phyloP scores from a whole-genome alignment of 1,139 yeast genomes.

The Magnusiomyces suaveolens region DNA sequence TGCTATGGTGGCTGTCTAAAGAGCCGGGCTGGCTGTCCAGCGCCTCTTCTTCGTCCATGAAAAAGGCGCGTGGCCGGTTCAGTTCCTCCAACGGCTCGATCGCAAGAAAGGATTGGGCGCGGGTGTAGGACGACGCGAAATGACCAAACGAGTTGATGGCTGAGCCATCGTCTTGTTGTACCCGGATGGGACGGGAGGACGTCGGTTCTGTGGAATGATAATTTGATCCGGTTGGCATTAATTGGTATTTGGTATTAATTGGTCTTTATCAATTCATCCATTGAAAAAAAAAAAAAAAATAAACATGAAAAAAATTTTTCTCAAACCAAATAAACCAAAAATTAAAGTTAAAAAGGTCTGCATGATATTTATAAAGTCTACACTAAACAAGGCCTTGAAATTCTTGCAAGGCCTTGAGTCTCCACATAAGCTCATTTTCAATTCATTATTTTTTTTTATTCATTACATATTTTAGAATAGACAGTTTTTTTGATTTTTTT shows the following conservation, averaged over 20 bases:
- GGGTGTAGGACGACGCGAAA: constrained; percentile 66
- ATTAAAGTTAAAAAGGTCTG: too few species aligned
- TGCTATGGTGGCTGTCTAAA: not conserved
- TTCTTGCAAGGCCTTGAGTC: too few species aligned
- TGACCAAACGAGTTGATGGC: constrained; percentile 55
- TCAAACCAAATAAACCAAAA: too few species aligned
- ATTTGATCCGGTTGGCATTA: too few species aligned
- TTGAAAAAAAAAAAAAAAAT: too few species aligned
- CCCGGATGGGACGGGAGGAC: not conserved
- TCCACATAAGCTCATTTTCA: too few species aligned
- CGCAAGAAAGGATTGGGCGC: constrained; percentile 65
- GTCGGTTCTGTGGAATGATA: not conserved
- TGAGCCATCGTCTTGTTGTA: not conserved
- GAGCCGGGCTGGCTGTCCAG: constrained; percentile 17
- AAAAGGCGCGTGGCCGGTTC: constrained; percentile 42
- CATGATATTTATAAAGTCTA: too few species aligned
- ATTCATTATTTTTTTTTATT: too few species aligned
- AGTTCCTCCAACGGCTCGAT: constrained; percentile 39
- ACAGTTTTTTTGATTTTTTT: not conserved
- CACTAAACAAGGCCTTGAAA: too few species aligned
- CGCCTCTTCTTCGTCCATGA: constrained; percentile 26
- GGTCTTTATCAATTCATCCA: too few species aligned
- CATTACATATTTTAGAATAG: not conserved
- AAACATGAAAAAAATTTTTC: too few species aligned
- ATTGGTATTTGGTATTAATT: too few species aligned